Base-by-base conservation (phyloP, 768 basidiomycete species). In the Tremella yokohamensis region DNA sequence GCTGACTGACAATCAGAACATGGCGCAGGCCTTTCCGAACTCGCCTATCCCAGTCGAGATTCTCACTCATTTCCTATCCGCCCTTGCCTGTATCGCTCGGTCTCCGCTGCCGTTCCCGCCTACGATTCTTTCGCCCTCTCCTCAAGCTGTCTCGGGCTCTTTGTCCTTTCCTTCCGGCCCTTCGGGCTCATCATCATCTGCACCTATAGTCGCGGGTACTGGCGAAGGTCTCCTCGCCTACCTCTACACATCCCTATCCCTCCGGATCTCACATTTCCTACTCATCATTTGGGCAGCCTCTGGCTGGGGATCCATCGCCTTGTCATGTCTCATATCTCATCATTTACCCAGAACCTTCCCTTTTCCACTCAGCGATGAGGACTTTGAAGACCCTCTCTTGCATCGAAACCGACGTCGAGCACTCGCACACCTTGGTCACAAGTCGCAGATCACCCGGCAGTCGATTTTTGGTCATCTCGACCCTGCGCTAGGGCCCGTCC, bases 401-500 rank as follows among this genome's bases (percentile, higher is more conserved):
- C 47, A 63, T 19, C 45, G 59, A 12, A 54, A 56, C 12, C 50
- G 65, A 24, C 52, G 54, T 16, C 25, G 64, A 49, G 40, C 40
- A 20, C 57, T 69, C 6, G 45, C 48, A 2, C 18, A 51, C 11
- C 57, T 73, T 42, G 85, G 84, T 48, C 76, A 79, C 7, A 79
- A 86, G 24, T 88, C 90, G 2, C 84, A 85, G 18, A 83, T 96
- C 40, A 80, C 84, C 25, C 83, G 89, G 22, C 80, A 83, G 0
- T 80, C 83, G 8, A 87, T 94, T 18, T 82, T 88, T 1, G 76
- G 76, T 7, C 78, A 83, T 19, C 77, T 89, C n/a, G 80, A 85
- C 1, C 84, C 86, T 66, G 82, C 86, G 0, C 89, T 94, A 60
- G 90, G 90, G 0, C 90, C 93, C 1, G 92, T 89, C 86, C 78